Base-by-base conservation (phyloP, 208 protist genomes). In the Trypanosoma mega region DNA sequence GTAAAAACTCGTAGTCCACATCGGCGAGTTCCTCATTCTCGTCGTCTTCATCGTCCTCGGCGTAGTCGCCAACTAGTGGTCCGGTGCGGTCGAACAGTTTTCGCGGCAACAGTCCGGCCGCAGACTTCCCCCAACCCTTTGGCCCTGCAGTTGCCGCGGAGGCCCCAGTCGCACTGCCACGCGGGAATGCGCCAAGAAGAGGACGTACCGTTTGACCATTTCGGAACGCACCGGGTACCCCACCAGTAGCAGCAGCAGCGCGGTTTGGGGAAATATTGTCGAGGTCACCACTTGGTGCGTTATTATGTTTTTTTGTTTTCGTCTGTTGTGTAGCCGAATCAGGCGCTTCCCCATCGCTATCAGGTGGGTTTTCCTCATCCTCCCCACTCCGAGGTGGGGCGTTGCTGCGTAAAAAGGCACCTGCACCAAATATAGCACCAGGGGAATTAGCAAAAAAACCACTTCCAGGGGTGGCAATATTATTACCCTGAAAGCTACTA, bases 401-500 rank as follows among this genome's bases (percentile, higher is more conserved):
- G 54, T 85, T 87, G 16, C 76, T 73, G 6, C 84, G 59, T 20
- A 91, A 58, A 59, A 84, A 85, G 12, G 64, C 80, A 9, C 80
- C 78, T 1, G 83, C 83, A 26, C 27, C 36, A 5, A 63, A 63
- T 23, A 65, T 61, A 4, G 20, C 24, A 0, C 2, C 33, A 46
- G 36, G 6, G 16, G 44, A 0, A 1, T 26, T 57, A 18, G 20
- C n/a, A 33, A 55, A 65, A 2, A 46, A 6, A 3, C n/a, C 21
- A 27, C 39, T 34, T 3, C n/a, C n/a, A n/a, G n/a, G n/a, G n/a
- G n/a, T 49, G 23, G 8, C 49, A 39, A 4, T 46, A 36, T 97
- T 97, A 94, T 99, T 99, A 72, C 98, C 98, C 9, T 99, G 85
- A 78, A 98, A 98, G 63, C 99, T 85, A 60, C 90, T 88, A 76